These are phyloP conservation scores for Wickerhamomyces chambardii DNA, from an alignment of 805 yeast genomes.

Conservation along the genomic window DNA sequence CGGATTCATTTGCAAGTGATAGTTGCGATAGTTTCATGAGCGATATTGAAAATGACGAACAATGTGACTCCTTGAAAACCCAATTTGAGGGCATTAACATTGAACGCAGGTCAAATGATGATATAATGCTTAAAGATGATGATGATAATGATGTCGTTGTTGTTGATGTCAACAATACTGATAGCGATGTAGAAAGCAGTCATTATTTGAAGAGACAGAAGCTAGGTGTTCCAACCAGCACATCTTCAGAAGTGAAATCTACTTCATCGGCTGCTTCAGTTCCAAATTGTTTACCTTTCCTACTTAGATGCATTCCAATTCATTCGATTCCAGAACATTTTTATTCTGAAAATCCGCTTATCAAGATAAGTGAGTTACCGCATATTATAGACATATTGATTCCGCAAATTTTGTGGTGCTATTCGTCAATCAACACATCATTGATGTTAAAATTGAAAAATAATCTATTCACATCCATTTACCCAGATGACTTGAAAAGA, in stretches of 20 bases:
- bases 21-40: slow-evolving; percentile 16
- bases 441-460: slow-evolving; percentile 2
- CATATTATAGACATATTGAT: slow-evolving; percentile 21
- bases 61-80: too few species aligned
- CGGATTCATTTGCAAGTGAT: slow-evolving; percentile 17
- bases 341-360: slow-evolving; percentile 25
- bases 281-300: slow-evolving; percentile 60
- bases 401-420: slow-evolving; percentile 13
- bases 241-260: neutral
- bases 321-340: slow-evolving; percentile 51
- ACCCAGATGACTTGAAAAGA: slow-evolving; percentile 12
- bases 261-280: slow-evolving; percentile 1
- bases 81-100: too few species aligned
- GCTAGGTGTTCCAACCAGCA: neutral
- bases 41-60: slow-evolving; percentile 14
- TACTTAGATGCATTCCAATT: slow-evolving; percentile 54
- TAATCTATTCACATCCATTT: slow-evolving; percentile 1
- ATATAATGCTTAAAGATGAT: slow-evolving; percentile 1
- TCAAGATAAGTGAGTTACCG: slow-evolving; percentile 13
- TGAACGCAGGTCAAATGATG: too few species aligned
- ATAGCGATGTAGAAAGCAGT: slow-evolving; percentile 4
- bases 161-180: slow-evolving; percentile 6
- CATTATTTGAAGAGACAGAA: neutral
- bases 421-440: neutral
- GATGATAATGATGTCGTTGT: slow-evolving; percentile 9